Evolutionary conservation across 1,284 basidiomycete species (phyloP).

Genomic region (Sporisorium graminicola): DNA sequence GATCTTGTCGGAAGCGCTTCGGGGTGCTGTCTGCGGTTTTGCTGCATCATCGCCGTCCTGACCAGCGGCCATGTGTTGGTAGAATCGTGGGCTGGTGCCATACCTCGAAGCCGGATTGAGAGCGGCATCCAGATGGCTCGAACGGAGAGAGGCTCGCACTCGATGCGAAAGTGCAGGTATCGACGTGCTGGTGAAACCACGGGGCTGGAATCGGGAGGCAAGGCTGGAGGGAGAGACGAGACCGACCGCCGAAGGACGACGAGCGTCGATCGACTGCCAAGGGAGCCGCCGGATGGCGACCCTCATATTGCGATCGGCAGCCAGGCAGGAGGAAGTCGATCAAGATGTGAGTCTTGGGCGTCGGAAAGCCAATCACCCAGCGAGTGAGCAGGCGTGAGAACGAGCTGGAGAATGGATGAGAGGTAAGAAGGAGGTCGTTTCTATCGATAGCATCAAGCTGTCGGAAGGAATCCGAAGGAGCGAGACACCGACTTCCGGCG

Average conservation of each 20-base stretch:
- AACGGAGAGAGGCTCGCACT: neutral
- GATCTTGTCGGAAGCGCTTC: slow-evolving; percentile 23
- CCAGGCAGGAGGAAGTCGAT: slow-evolving; percentile 1
- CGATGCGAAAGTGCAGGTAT: slow-evolving; percentile 6
- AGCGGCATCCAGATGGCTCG: neutral
- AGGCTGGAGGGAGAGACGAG: slow-evolving; percentile 14
- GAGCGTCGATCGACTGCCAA: slow-evolving; percentile 24
- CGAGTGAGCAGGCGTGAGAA: neutral
- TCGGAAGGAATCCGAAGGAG: neutral
- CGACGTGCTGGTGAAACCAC: slow-evolving; percentile 15
- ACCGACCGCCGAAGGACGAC: slow-evolving; percentile 16
- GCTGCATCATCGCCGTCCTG: neutral
- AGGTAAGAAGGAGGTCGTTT: neutral
- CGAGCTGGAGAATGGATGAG: neutral
- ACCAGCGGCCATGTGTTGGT: slow-evolving; percentile 33
- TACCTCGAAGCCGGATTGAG: neutral
- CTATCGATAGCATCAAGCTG: too few relatives aligned
- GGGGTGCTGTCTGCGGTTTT: neutral
- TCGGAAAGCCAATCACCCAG: neutral
- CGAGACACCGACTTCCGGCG: slow-evolving; percentile 3
- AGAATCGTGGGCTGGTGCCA: slow-evolving; percentile 6
- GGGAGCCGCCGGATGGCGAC: slow-evolving; percentile 43
- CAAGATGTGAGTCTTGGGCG: neutral
- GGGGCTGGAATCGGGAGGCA: slow-evolving; percentile 9
- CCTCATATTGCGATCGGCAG: slow-evolving; percentile 36